Base-by-base conservation (phyloP, 2,329 filamentous ascomycete species). In the Ascochyta koolunga region DNA sequence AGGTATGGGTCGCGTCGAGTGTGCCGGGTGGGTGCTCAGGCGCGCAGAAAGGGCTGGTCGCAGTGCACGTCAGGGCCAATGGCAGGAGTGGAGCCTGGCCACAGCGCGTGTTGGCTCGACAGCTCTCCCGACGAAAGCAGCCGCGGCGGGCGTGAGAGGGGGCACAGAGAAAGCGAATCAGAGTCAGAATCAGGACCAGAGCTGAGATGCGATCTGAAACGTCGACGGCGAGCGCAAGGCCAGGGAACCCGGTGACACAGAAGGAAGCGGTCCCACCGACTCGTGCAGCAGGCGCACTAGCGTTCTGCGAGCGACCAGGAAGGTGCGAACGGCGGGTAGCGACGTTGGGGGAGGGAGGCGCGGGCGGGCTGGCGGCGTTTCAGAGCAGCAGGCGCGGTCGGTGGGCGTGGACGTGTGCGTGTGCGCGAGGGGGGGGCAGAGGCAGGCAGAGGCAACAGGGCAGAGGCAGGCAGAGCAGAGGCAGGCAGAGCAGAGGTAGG, bases 191-290 rank as follows among this genome's bases (percentile, higher is more conserved):
- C 27, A 13, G 11, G 10, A 56, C 48, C 58, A 63, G 66, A 60
- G 61, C 55, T 61, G 59, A 59, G 66, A 67, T 66, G 56, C 49
- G 61, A 65, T 57, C 63, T 72, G 70, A 72, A 72, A 72, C 71
- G 61, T 46, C 68, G 64, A 70, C 59, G 61, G 59, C 36, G 48
- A 56, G 52, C 41, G 50, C 50, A 43, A 48, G 50, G 45, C 57
- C 45, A 39, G 50, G 58, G 52, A 53, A 42, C 49, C 50, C 54
- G 24, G 54, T 54, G 54, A 36, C 45, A 54, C 51, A 48, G 29
- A 33, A 25, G 33, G 24, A 32, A 22, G 51, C 35, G 35, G 40
- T 44, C 22, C 49, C 35, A 48, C 44, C 44, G 31, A 44, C 39
- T 39, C 39, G 37, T 50, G 59, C 55, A 47, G 55, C 37, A 45